Conservation (phyloP, 257 asterid genomes). For the Solanum ossicruentum region DNA sequence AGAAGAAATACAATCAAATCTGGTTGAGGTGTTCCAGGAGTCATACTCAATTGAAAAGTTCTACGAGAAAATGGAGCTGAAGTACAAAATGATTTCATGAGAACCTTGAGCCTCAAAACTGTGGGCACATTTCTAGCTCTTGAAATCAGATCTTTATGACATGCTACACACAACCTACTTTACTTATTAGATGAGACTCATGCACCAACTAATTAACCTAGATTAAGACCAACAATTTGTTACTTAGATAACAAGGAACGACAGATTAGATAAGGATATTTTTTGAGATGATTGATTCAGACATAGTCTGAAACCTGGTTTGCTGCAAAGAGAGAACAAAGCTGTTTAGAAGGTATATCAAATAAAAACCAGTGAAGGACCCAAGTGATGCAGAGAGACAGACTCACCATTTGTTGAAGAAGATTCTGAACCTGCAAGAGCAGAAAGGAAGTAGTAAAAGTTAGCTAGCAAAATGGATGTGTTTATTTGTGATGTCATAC, state of each 20-base stretch:
- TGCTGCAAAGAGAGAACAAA: constrained; percentile 46
- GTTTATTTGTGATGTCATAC: neutral
- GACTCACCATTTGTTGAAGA: constrained; percentile 76
- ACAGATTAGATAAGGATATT: constrained; percentile 53
- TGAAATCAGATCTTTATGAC: neutral
- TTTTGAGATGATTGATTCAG: constrained; percentile 73
- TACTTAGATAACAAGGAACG: neutral
- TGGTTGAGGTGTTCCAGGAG: neutral
- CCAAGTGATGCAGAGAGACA: neutral
- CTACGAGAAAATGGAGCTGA: neutral
- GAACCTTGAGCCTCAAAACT: neutral
- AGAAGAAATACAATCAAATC: neutral
- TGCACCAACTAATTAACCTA: neutral
- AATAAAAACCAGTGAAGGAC: neutral
- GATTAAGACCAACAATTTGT: neutral
- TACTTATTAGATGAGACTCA: neutral
- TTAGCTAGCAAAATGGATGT: neutral
- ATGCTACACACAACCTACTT: neutral
- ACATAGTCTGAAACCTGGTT: constrained; percentile 84
- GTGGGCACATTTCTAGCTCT: neutral
- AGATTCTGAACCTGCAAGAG: constrained; percentile 67
- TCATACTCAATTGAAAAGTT: neutral
- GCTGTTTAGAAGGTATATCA: neutral
- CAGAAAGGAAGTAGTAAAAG: neutral
- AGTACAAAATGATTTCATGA: neutral